Percentiles rank a stretch among this genome's conserved stretches.
These are phyloP conservation scores for Pharus latifolius DNA, from an alignment of 176 grass and related monocot species.

Conservation along the genomic window DNA sequence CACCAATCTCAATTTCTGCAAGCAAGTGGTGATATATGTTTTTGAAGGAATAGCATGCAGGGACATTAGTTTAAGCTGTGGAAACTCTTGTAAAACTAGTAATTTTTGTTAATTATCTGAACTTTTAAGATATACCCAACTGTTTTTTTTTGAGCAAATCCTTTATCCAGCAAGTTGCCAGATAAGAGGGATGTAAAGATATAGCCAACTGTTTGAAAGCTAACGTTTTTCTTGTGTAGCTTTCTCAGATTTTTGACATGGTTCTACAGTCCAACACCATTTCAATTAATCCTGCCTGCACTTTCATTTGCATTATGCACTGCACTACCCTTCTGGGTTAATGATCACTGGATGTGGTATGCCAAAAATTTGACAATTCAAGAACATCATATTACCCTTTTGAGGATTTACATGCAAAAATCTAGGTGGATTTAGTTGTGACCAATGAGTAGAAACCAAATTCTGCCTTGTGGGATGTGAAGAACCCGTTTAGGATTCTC, in stretches of 20 bases:
- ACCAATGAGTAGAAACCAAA: no score
- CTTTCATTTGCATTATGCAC: neutral
- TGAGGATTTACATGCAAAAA: no score
- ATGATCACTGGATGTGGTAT: neutral
- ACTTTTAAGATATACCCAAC: neutral
- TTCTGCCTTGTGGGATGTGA: neutral
- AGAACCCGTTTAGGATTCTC: constrained; percentile 11
- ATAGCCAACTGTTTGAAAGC: no score
- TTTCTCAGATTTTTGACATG: neutral
- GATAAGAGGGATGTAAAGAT: no score
- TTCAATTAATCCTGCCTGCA: neutral
- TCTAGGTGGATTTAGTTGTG: no score
- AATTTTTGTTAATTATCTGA: neutral
- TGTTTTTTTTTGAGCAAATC: no score
- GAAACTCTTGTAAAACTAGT: neutral
- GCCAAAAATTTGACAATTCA: neutral
- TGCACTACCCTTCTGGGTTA: neutral
- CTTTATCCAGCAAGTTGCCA: no score
- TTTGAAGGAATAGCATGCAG: no score
- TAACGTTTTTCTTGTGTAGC: no score
- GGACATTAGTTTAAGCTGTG: neutral
- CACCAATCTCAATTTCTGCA: constrained; percentile 22
- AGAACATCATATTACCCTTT: neutral
- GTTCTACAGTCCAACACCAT: neutral
- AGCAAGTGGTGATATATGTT: neutral